Evolutionary conservation across 2,329 filamentous ascomycete genomes (phyloP).

Genomic region (Mariannaea sp.): DNA sequence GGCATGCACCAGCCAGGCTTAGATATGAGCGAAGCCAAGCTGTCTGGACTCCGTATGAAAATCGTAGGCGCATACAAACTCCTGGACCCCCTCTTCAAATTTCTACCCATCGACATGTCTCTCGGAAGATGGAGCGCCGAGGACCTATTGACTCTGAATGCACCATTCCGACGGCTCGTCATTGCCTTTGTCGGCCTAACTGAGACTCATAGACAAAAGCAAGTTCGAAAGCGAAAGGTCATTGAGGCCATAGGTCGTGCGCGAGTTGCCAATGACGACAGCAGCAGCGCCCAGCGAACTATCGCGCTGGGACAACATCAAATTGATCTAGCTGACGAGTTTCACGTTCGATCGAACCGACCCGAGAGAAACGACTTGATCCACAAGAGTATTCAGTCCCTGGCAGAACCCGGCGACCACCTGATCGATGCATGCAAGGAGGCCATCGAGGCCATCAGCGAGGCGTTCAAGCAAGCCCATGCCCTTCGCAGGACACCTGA

Average conservation of each 20-base stretch:
- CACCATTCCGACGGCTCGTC: conserved; percentile 3
- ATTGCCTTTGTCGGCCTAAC: conserved; percentile 11
- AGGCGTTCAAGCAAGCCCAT: conserved; percentile 1
- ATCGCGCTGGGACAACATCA: conserved; percentile 12
- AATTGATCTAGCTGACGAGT: conserved; percentile 10
- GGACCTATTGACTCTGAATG: neutral
- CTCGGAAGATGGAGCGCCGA: conserved; percentile 9
- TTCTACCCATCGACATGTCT: conserved; percentile 17
- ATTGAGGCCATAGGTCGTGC: neutral
- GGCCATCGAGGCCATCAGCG: conserved; percentile 5
- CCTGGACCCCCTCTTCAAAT: conserved; percentile 5
- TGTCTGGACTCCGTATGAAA: neutral
- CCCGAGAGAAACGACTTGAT: neutral
- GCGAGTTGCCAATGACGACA: conserved; percentile 2
- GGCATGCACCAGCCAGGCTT: conserved; percentile 9
- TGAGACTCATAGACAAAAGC: conserved; percentile 11
- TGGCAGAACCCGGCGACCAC: conserved; percentile 2
- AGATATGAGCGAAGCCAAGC: conserved; percentile 1
- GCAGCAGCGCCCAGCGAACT: neutral
- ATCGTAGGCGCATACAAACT: conserved; percentile 7
- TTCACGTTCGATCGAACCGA: conserved; percentile 1
- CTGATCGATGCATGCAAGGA: conserved; percentile 10
- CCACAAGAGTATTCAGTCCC: conserved; percentile 6
- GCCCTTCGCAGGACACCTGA: neutral
- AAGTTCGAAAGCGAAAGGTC: conserved; percentile 1